Evolutionary conservation across 1,139 yeast species (phyloP).

Genomic region (Debaryomycetaceae sp.): DNA sequence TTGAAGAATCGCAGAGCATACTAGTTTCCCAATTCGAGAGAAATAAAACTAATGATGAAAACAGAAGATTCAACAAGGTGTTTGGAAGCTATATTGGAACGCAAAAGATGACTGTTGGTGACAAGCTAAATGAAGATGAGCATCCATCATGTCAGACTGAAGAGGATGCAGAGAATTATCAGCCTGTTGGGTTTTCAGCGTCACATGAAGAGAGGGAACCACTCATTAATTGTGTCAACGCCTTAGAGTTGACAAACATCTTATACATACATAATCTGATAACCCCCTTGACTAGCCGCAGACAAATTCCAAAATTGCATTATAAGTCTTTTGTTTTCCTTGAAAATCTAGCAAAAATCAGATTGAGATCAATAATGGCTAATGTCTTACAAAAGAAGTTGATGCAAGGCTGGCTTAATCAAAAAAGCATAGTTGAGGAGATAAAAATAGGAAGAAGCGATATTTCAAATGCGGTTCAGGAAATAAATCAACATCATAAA

Average conservation of each 20-base stretch:
- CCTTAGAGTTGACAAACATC: constrained; percentile 4
- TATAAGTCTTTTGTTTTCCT: constrained; percentile 9
- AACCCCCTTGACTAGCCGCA: constrained; percentile 4
- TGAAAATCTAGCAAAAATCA: constrained; percentile 8
- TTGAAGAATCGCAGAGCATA: constrained; percentile 46
- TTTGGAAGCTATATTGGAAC: constrained; percentile 4
- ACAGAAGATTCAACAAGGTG: constrained; percentile 7
- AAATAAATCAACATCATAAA: background rate
- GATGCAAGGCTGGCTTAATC: constrained; percentile 6
- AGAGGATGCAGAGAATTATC: background rate
- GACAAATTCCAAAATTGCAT: constrained; percentile 8
- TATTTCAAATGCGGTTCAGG: background rate
- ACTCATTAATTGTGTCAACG: constrained; percentile 5
- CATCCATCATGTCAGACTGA: background rate
- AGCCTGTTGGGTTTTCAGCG: background rate
- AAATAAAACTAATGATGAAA: constrained; percentile 13
- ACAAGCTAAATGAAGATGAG: background rate
- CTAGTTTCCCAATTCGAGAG: constrained; percentile 19
- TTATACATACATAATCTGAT: constrained; percentile 6
- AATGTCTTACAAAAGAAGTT: constrained; percentile 7
- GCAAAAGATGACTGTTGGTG: background rate
- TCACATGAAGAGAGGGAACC: background rate
- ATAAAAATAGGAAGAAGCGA: constrained; percentile 1
- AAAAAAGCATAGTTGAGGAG: constrained; percentile 1
- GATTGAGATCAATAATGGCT: constrained; percentile 5